Conservation (phyloP, 768 basidiomycete genomes). For the Amanita rimosa region DNA sequence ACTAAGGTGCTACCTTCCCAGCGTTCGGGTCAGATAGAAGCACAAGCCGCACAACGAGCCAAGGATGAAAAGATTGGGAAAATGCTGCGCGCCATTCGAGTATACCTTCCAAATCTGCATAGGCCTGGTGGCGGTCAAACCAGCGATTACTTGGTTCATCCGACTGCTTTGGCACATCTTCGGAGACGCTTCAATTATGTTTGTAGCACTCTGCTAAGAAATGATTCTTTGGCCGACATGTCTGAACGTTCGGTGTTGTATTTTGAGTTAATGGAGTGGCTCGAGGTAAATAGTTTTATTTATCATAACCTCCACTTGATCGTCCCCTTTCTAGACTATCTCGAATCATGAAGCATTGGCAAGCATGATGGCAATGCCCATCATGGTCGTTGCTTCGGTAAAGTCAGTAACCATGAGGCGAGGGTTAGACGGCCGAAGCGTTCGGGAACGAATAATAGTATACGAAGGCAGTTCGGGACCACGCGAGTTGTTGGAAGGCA, state of each 20-base stretch:
- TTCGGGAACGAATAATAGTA: slow-evolving; percentile 69
- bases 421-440: slow-evolving; percentile 25
- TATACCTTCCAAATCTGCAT: slow-evolving; percentile 74
- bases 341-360: slow-evolving; percentile 89
- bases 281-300: slow-evolving; percentile 52
- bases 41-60: slow-evolving; percentile 53
- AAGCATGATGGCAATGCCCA: slow-evolving; percentile 96
- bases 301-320: slow-evolving; percentile 3
- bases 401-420: slow-evolving; percentile 54
- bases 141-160: slow-evolving; percentile 88
- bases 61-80: slow-evolving; percentile 69
- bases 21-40: slow-evolving; percentile 76
- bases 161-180: slow-evolving; percentile 85
- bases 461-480: slow-evolving; percentile 91
- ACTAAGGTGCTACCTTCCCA: slow-evolving; percentile 16
- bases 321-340: slow-evolving; percentile 49
- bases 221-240: slow-evolving; percentile 93
- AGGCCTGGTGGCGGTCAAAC: slow-evolving; percentile 66
- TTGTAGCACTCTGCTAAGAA: slow-evolving; percentile 74
- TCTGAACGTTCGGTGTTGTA: slow-evolving; percentile 78
- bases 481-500: slow-evolving; percentile 82
- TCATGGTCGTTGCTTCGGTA: slow-evolving; percentile 72
- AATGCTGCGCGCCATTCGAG: slow-evolving; percentile 61
- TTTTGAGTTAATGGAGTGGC: slow-evolving; percentile 85
- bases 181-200: slow-evolving; percentile 85